Conservation (phyloP, 2,329 filamentous ascomycete genomes). For the Neofusicoccum kwambonambiense region DNA sequence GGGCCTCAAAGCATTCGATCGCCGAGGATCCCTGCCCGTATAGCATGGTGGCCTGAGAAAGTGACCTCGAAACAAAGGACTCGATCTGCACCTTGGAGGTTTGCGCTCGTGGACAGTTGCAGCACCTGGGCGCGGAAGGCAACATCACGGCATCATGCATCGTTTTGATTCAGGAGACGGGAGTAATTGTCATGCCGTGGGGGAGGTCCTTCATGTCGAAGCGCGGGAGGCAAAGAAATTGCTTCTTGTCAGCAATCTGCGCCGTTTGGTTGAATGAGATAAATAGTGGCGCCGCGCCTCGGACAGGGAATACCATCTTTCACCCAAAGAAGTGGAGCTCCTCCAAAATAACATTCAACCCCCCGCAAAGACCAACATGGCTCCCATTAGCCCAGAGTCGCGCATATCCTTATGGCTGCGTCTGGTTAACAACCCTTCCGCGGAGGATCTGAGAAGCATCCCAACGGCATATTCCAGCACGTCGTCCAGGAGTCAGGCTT, state of each 20-base stretch:
- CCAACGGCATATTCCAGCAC: not conserved
- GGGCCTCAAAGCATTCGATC: not conserved
- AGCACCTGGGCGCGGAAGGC: not conserved
- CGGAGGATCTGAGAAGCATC: not conserved
- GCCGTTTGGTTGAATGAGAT: not conserved
- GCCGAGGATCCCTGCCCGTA: not conserved
- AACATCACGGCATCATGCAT: not conserved
- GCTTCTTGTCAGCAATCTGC: not conserved
- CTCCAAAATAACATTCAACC: not conserved
- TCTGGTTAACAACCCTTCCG: not conserved
- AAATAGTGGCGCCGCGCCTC: not conserved
- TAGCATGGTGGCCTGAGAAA: constrained; percentile 4
- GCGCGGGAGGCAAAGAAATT: not conserved
- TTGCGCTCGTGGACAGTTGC: constrained; percentile 7
- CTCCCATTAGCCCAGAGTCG: not conserved
- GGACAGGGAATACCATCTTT: not conserved
- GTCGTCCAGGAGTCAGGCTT: not conserved
- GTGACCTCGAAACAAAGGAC: not conserved
- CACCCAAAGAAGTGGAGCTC: not conserved
- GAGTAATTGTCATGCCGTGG: not conserved
- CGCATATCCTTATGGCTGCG: not conserved
- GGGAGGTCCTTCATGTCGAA: not conserved
- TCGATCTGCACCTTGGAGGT: not conserved
- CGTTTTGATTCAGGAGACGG: not conserved
- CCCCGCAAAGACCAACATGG: not conserved